A percentile compares a stretch with the other conserved stretches of the same genome.
Conservation (phyloP, 495 filamentous ascomycete species). For the Podospora pseudopauciseta region DNA sequence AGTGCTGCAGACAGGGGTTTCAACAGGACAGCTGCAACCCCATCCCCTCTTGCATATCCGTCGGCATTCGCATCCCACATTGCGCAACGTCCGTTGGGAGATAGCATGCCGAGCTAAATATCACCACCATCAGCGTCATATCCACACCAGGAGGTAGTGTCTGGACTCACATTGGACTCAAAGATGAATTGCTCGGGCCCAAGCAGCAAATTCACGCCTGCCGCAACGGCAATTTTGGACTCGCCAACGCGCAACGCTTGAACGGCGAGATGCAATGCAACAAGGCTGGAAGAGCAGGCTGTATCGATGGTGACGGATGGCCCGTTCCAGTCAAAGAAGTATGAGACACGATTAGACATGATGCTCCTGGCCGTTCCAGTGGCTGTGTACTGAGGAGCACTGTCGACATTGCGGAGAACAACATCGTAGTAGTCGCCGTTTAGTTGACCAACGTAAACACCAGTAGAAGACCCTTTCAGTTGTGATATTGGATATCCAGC, state of each 20-base stretch:
- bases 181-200: conserved; percentile 36
- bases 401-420: conserved; percentile 7
- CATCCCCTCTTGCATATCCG: conserved; percentile 63
- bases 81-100: conserved; percentile 42
- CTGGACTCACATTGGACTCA: conserved; percentile 17
- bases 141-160: background rate
- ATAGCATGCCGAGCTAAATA: conserved; percentile 32
- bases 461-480: conserved; percentile 1
- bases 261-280: conserved; percentile 50
- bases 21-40: conserved; percentile 48
- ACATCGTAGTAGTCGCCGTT: conserved; percentile 30
- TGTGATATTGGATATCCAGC: background rate
- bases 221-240: conserved; percentile 41
- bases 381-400: conserved; percentile 46
- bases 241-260: conserved; percentile 43
- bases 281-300: conserved; percentile 52
- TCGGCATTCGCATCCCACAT: conserved; percentile 57
- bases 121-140: conserved; percentile 43
- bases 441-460: conserved; percentile 24
- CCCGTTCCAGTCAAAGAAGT: conserved; percentile 45
- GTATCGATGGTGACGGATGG: conserved; percentile 47
- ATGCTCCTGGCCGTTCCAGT: conserved; percentile 31
- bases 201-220: conserved; percentile 51
- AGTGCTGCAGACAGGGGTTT: conserved; percentile 52
- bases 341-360: conserved; percentile 51